Evolutionary conservation across 139 green algal genomes (phyloP), one percentile per base, ranked within the genome.

Genomic region (Astrephomene gubernaculifera): DNA sequence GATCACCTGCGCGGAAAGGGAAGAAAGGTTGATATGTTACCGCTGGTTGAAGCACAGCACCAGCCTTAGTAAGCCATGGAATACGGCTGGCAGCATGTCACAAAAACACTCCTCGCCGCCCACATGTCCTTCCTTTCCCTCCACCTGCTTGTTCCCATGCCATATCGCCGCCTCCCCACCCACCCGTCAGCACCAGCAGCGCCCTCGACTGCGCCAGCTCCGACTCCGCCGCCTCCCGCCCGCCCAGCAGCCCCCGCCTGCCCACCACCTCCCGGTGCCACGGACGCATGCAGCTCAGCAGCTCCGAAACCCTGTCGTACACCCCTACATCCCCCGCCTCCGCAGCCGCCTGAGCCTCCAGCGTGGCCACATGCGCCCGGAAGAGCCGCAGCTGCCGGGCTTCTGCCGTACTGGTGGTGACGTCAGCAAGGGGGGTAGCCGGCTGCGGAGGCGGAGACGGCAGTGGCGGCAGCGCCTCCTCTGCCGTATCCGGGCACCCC

Each of bases 201-300:
- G 76, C 76, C 57, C 43, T 5, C n/a, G 76, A 83, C n/a, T 73
- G 60, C 5, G 60, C 61, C 60, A 83, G 60, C 57, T 83, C 38
- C 38, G 76, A 69, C 41, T 64, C 76, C 36, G 74, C 74, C 54
- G 27, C 57, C 54, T 2, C 9, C 25, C 38, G 44, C 6, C 25
- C 38, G 27, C 17, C 35, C 74, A 82, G 74, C 74, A 60, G 54
- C 53, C 54, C 74, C 36, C 14, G 4, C 57, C 12, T 25, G 14
- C 25, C 60, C n/a, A 35, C 36, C 4, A 57, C 53, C 24, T 31
- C 53, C 54, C 35, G 35, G 36, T 57, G 38, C 74, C 74, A 82
- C 24, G 74, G 39, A 25, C 74, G 74, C 57, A 71, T 60, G 27
- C 7, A 38, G 5, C 9, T 21, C 29, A 71, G 54, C 57, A 71